Evolutionary conservation across 1,284 basidiomycete species (phyloP).

Genomic region (Naganishia cerealis): DNA sequence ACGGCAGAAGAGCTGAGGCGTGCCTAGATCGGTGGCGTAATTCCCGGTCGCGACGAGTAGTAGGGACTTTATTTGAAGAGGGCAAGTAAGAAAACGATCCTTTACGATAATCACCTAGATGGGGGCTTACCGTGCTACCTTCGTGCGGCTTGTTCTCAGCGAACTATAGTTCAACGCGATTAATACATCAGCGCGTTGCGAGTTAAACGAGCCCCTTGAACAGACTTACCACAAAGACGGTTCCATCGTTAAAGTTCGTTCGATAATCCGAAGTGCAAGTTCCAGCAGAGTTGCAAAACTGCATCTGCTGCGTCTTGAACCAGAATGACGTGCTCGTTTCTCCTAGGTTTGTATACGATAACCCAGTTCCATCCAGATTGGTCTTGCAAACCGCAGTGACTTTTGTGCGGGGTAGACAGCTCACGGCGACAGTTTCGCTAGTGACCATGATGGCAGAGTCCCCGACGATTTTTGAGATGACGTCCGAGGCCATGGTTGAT

Average conservation of each 20-base stretch:
- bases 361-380: constrained; percentile 11
- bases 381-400: constrained; percentile 6
- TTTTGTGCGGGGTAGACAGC: constrained; percentile 16
- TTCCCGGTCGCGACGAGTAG: constrained; percentile 9
- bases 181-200: not conserved
- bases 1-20: constrained; percentile 9
- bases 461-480: constrained; percentile 15
- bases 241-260: constrained; percentile 8
- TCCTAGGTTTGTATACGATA: constrained; percentile 5
- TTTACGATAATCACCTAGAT: not conserved
- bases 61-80: not conserved
- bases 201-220: not conserved
- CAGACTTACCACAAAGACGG: constrained; percentile 15
- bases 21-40: constrained; percentile 5
- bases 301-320: constrained; percentile 15
- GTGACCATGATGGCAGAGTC: not conserved
- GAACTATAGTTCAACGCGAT: not conserved
- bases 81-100: not conserved
- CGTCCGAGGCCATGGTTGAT: constrained; percentile 17
- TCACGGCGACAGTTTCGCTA: constrained; percentile 13
- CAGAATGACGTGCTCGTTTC: constrained; percentile 1
- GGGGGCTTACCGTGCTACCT: constrained; percentile 14
- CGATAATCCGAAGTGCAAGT: constrained; percentile 2
- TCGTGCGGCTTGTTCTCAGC: constrained; percentile 10
- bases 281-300: constrained; percentile 14